Conservation (phyloP, 768 basidiomycete genomes). For the Russula compacta region DNA sequence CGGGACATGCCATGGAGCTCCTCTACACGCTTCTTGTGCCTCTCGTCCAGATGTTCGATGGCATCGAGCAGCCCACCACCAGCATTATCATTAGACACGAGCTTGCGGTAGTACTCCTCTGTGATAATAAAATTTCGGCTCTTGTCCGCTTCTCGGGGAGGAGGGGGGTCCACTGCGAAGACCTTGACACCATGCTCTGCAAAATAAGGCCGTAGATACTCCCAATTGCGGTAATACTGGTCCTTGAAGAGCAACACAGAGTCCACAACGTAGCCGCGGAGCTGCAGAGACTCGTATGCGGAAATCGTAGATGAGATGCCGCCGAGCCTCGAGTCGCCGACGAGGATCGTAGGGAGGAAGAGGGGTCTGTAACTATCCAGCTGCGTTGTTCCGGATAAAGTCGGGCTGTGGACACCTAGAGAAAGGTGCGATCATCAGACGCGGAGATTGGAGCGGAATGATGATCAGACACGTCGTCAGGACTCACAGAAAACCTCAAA, state of each 20-base stretch:
- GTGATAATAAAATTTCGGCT: conserved; percentile 43
- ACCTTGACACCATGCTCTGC: conserved; percentile 56
- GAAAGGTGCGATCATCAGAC: background rate
- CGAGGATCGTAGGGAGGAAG: conserved; percentile 76
- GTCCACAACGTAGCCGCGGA: conserved; percentile 88
- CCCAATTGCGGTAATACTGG: conserved; percentile 78
- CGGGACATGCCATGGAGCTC: conserved; percentile 72
- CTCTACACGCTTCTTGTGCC: conserved; percentile 57
- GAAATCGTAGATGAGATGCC: conserved; percentile 92
- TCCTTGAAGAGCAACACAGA: conserved; percentile 79
- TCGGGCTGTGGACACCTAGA: conserved; percentile 86
- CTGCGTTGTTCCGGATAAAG: conserved; percentile 74
- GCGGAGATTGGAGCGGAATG: conserved; percentile 3
- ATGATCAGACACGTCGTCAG: background rate
- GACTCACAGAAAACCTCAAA: conserved; percentile 7
- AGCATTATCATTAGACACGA: conserved; percentile 31
- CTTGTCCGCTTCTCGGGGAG: conserved; percentile 35
- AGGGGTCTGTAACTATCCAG: conserved; percentile 79
- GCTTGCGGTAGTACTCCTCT: conserved; percentile 60
- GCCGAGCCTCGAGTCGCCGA: conserved; percentile 84
- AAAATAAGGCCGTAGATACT: conserved; percentile 77
- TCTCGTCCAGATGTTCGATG: conserved; percentile 49
- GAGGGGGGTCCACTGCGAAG: conserved; percentile 48
- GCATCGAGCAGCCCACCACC: conserved; percentile 37
- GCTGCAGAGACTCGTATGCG: conserved; percentile 80